Percentiles rank a stretch among this genome's conserved stretches.
Conservation (phyloP, 1,284 basidiomycete genomes). For the Phaffia rhodozyma region DNA sequence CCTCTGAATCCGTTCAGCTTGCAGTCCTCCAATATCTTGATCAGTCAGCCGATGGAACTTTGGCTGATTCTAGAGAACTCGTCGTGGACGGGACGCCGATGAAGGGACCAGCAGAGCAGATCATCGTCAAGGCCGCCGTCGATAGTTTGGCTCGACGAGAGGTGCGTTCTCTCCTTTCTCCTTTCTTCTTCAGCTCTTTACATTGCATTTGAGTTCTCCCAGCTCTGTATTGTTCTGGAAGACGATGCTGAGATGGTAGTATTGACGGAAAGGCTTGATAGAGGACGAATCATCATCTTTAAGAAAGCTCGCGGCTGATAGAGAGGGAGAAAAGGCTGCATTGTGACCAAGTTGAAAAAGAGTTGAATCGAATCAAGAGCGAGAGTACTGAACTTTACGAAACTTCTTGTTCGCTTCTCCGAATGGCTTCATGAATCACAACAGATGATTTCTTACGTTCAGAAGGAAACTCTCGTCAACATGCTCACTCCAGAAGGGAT, state of each 20-base stretch:
- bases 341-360: neutral
- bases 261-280: neutral
- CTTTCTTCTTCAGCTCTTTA: neutral
- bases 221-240: neutral
- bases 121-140: slow-evolving; percentile 68
- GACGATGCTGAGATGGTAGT: no score
- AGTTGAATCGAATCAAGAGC: slow-evolving; percentile 12
- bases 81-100: slow-evolving; percentile 43
- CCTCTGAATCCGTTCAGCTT: slow-evolving; percentile 57
- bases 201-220: neutral
- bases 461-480: slow-evolving; percentile 63
- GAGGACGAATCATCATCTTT: no score
- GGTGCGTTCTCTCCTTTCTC: slow-evolving; percentile 40
- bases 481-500: slow-evolving; percentile 65
- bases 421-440: neutral
- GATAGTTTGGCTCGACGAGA: slow-evolving; percentile 79
- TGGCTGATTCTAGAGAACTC: slow-evolving; percentile 64
- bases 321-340: no score
- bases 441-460: slow-evolving; percentile 75
- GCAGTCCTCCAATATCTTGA: slow-evolving; percentile 63
- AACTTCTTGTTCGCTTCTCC: neutral
- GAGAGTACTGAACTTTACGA: slow-evolving; percentile 9
- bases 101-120: slow-evolving; percentile 49
- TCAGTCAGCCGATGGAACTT: slow-evolving; percentile 38
- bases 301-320: no score